These are phyloP conservation scores for Saccharomyces jurei DNA, from an alignment of 805 yeast species.

Conservation along the genomic window DNA sequence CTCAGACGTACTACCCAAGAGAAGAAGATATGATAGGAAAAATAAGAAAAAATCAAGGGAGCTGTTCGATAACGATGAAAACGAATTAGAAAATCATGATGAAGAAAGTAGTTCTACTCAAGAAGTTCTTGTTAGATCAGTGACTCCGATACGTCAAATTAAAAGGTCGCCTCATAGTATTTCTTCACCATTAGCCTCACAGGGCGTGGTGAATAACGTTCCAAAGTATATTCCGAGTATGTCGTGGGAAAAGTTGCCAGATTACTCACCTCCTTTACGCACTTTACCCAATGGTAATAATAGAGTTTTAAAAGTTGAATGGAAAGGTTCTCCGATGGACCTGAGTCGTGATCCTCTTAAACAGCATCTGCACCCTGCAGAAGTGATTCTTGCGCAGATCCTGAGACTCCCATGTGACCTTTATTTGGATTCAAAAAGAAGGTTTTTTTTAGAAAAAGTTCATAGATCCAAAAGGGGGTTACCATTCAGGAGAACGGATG, in stretches of 20 bases:
- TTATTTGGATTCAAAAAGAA: conserved; percentile 68
- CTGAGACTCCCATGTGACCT: conserved; percentile 79
- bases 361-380: conserved; percentile 79
- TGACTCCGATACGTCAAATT: conserved; percentile 20
- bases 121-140: conserved; percentile 7
- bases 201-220: conserved; percentile 20
- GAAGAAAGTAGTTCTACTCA: neutral
- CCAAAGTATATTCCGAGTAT: conserved; percentile 33
- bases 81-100: neutral
- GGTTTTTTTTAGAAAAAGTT: conserved; percentile 83
- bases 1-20: neutral
- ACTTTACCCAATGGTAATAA: conserved; percentile 56
- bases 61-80: neutral
- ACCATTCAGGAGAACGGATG: conserved; percentile 91
- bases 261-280: conserved; percentile 60
- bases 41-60: neutral
- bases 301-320: conserved; percentile 75
- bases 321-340: conserved; percentile 98
- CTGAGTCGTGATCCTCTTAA: conserved; percentile 65
- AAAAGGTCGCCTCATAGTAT: conserved; percentile 19
- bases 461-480: conserved; percentile 54
- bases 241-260: conserved; percentile 64
- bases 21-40: neutral
- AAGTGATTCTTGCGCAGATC: conserved; percentile 71
- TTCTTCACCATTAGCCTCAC: conserved; percentile 22